A percentile compares a stretch with the other conserved stretches of the same genome.
These are phyloP conservation scores for Kodamaea kakaduensis DNA, from an alignment of 805 yeast genomes.

Conservation along the genomic window DNA sequence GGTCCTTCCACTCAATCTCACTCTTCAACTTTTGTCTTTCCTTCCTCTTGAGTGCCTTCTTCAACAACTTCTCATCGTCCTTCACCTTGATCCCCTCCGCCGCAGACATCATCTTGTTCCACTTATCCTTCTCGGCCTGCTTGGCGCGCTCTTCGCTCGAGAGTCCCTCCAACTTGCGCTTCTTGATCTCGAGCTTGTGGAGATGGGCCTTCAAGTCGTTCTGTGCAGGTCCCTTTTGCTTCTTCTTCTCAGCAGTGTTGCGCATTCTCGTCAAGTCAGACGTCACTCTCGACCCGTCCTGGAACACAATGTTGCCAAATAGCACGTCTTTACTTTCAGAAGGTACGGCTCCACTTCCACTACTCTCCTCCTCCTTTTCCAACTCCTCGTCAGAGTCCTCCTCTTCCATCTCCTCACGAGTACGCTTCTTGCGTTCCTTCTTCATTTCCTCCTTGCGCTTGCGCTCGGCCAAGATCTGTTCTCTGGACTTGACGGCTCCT, in stretches of 20 bases:
- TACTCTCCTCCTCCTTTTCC: constrained; percentile 13
- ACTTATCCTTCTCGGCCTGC: constrained; percentile 66
- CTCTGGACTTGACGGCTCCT: constrained; percentile 85
- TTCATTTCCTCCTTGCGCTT: constrained; percentile 43
- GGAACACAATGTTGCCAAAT: constrained; percentile 78
- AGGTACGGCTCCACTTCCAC: constrained; percentile 23
- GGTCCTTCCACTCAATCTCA: constrained; percentile 87
- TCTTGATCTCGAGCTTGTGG: constrained; percentile 67
- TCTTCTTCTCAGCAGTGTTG: constrained; percentile 42
- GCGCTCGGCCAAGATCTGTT: constrained; percentile 69
- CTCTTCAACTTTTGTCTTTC: constrained; percentile 81
- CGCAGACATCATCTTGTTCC: constrained; percentile 80
- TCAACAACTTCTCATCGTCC: constrained; percentile 85
- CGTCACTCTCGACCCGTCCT: constrained; percentile 76
- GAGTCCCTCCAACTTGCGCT: constrained; percentile 54
- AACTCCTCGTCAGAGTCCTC: constrained; percentile 42
- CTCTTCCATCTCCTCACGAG: constrained; percentile 33
- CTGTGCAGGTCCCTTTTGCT: constrained; percentile 78
- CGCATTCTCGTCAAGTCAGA: constrained; percentile 63
- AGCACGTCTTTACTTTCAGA: constrained; percentile 50
- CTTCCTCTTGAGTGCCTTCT: constrained; percentile 79
- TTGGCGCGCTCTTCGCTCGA: constrained; percentile 59
- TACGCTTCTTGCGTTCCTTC: constrained; percentile 43
- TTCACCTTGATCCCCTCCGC: constrained; percentile 86
- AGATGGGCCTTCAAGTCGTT: constrained; percentile 84